Evolutionary conservation across 1,284 basidiomycete genomes (phyloP), one percentile per base, ranked within the genome.

Genomic region (Heterobasidion annosum): DNA sequence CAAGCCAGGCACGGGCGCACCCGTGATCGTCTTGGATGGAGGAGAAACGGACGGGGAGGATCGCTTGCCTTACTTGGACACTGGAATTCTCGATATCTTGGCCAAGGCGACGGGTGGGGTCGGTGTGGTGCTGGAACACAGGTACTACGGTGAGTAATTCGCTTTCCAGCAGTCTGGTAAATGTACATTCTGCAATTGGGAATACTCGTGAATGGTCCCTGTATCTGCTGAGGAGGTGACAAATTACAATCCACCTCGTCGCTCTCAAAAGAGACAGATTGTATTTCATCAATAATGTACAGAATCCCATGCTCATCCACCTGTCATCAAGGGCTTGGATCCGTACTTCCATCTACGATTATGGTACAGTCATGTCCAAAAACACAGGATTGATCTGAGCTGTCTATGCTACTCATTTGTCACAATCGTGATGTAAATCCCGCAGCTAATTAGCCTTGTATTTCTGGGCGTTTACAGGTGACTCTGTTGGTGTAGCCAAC

Each of bases 41-140:
- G 92, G 92, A 8, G 92, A 95, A 70, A 93, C 90, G 3, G 85
- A 78, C 56, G 88, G 88, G 18, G 79, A 81, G 73, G 74, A 83
- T 52, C 73, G 88, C 53, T 63, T 89, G 48, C 79, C 81, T 9
- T 89, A 84, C 72, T 68, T 90, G 54, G 85, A 90, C 62, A 88
- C 85, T 0, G 94, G 93, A 0, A 95, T 97, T 58, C 78, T 90
- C 10, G 85, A 93, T 52, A 93, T 95, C 57, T 75, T 98, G 47
- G 75, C 91, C 1, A 82, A 82, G 54, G 90, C 85, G 10, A 96
- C 91, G 0, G 82, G 84, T 18, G 96, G 96, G 3, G 70, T 91
- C 7, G 86, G 88, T n/a, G 79, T 99, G 48, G 82, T 98, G 8
- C 76, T 98, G 34, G 96, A 99, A 66, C 94, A 96, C 67, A 78